Evolutionary conservation across 345 rosid genomes (phyloP), one percentile per base, ranked within the genome.

Genomic region (Luvunga scandens): DNA sequence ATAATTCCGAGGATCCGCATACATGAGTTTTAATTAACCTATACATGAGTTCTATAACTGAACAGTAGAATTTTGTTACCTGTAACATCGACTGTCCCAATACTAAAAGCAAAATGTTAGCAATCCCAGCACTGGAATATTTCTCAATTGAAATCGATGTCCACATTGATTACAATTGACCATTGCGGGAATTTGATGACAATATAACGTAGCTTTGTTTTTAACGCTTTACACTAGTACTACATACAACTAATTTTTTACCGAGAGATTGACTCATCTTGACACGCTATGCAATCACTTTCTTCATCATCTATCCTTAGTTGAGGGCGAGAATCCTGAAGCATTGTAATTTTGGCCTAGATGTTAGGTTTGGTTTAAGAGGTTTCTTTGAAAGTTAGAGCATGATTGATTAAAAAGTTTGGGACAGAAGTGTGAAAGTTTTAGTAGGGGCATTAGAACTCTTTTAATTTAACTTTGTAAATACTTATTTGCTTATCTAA

Each of bases 41-140:
- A 1, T 16, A 1, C 3, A 0, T 42, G 48, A 67, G 9, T 14
- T 24, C 6, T 5, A 73, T 9, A 38, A 36, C 9, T 16, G 39
- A 73, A 73, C 36, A 73, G 67, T 73, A 60, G 67, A 59, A 38
- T 24, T 72, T 60, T 59, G 67, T 24, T 73, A 18, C 53, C 38
- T 25, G 34, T 2, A 73, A 34, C 53, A 7, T 24, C 72, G 27
- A 25, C 56, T 69, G 57, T 59, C 28, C 53, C 66, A 21, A 7
- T 25, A 8, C 4, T 5, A 2, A n/a, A 9, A 72, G 6, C 24
- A 1, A 36, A 36, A 38, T 14, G 27, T 45, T 18, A 4, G 60
- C 33, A 27, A 70, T 56, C 73, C 59, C 38, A 69, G 14, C 38
- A 48, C 56, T 50, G 56, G 56, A 50, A 50, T 50, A 42, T 42